Evolutionary conservation across 2,329 filamentous ascomycete genomes (phyloP), one percentile per base, ranked within the genome.

Genomic region (Penicillium sp.): DNA sequence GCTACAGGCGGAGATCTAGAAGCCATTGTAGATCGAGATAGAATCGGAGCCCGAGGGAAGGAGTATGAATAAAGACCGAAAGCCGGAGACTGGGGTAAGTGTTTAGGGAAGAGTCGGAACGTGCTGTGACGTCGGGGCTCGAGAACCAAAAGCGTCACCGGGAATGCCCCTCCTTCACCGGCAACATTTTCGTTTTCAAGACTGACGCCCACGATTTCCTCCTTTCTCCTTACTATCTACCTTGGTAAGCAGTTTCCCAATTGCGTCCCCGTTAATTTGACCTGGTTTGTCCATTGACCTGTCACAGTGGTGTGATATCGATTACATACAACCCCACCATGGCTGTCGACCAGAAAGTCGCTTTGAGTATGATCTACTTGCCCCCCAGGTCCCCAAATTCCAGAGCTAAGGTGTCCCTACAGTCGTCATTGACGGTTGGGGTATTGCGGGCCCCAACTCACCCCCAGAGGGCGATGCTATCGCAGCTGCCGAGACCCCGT

Each of bases 341-440:
- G 85, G 80, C 79, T 58, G 83, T 86, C 70, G 81, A 88, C 69
- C 84, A 88, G 58, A 88, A 88, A 74, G 81, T 82, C 59, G 85
- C 85, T 59, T 79, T 89, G 66, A 88, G 81, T 84, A 79, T 63
- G 80, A 73, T 61, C 57, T 26, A 42, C 67, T 67, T 52, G 70
- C 72, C 65, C 61, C 54, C 53, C 54, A 60, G 56, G 57, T 57
- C 60, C 59, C 42, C 54, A 61, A 42, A 52, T 33, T 59, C 63
- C 53, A 60, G 50, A 31, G 16, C 52, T 65, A 52, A 52, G 42
- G 36, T 24, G 23, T 47, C 39, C 46, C 69, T 80, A 70, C 69
- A 91, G 88, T 99, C 83, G 94, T 97, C 77, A 99, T 99, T 81
- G 94, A 99, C 79, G 94, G 94, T 70, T 99, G 94, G 94, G 94